Evolutionary conservation across 2,329 filamentous ascomycete genomes (phyloP).

Genomic region (Teratosphaeria viscida): DNA sequence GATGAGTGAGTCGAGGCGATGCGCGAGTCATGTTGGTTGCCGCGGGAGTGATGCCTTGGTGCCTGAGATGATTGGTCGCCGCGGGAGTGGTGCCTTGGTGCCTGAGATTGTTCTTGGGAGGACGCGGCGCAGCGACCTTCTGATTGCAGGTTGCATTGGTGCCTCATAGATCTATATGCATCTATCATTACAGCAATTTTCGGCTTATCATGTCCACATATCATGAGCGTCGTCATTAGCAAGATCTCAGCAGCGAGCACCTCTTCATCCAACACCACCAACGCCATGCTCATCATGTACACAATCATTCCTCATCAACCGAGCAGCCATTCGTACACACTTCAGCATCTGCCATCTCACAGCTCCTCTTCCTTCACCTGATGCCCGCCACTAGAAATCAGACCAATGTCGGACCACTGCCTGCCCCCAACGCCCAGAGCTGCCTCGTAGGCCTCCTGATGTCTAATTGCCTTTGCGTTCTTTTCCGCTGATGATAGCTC

Average conservation of each 20-base stretch:
- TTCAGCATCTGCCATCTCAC: conserved; percentile 2
- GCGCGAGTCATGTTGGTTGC: not conserved
- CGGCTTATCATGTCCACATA: too few species aligned
- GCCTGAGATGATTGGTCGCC: not conserved
- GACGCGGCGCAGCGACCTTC: too few species aligned
- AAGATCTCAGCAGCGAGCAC: not conserved
- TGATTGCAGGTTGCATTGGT: too few species aligned
- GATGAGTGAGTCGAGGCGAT: not conserved
- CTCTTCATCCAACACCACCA: not conserved
- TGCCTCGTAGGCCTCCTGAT: conserved; percentile 10
- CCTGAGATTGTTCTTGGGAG: not conserved
- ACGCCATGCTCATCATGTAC: not conserved
- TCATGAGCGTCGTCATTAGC: not conserved
- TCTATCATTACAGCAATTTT: too few species aligned
- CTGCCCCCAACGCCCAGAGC: conserved; percentile 7
- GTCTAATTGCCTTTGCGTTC: not conserved
- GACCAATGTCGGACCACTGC: conserved; percentile 10
- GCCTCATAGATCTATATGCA: too few species aligned
- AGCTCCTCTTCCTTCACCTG: conserved; percentile 16
- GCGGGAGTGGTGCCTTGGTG: not conserved
- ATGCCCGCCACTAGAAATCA: conserved; percentile 14
- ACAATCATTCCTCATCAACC: not conserved
- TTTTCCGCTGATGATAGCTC: not conserved
- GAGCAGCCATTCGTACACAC: not conserved
- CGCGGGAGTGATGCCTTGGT: not conserved